phyloP scores from a whole-genome alignment of 2,329 filamentous ascomycete species.

The Fusarium continuum region DNA sequence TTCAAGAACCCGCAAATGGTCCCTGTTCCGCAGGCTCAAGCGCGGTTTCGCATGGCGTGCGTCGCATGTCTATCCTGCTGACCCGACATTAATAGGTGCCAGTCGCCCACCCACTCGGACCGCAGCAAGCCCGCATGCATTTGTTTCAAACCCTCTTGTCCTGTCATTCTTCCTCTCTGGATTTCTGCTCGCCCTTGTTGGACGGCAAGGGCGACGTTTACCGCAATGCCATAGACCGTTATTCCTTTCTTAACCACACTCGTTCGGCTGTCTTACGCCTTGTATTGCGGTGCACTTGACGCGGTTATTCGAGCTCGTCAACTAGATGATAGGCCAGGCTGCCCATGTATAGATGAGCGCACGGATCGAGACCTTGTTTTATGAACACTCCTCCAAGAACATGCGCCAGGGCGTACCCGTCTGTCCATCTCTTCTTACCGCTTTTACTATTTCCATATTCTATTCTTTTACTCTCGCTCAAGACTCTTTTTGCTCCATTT shows the following conservation, averaged over 20 bases:
- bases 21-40: conserved; percentile 39
- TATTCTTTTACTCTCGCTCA: conserved; percentile 19
- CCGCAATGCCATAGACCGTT: conserved; percentile 42
- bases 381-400: conserved; percentile 34
- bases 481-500: conserved; percentile 14
- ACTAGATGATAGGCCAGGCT: conserved; percentile 39
- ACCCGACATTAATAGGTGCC: conserved; percentile 45
- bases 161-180: conserved; percentile 23
- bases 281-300: conserved; percentile 23
- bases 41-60: conserved; percentile 35
- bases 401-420: conserved; percentile 36
- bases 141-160: conserved; percentile 44
- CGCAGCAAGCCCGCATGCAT: conserved; percentile 32
- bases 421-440: conserved; percentile 20
- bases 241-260: conserved; percentile 35
- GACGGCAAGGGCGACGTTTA: conserved; percentile 38
- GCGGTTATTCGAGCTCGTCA: conserved; percentile 22
- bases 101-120: conserved; percentile 37
- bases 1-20: conserved; percentile 32
- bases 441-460: conserved; percentile 24
- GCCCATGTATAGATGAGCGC: conserved; percentile 39
- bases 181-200: conserved; percentile 35
- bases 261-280: conserved; percentile 30
- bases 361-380: conserved; percentile 37
- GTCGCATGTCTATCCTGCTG: conserved; percentile 41